These are phyloP conservation scores for Porogramme epimiltina DNA, from an alignment of 1,284 basidiomycete genomes.

Conservation along the genomic window DNA sequence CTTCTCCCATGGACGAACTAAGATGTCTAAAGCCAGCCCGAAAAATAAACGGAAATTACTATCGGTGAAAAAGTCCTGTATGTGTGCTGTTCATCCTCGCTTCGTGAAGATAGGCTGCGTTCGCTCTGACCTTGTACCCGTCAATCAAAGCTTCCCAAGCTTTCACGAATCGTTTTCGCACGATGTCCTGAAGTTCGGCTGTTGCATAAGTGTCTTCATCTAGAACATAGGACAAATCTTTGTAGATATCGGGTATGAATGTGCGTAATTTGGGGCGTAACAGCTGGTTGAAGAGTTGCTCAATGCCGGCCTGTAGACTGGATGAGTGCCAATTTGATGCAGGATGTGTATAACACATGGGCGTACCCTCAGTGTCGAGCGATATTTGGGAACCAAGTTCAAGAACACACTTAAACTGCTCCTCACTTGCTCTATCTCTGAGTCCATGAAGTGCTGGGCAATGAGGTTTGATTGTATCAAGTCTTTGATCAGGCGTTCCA, in stretches of 20 bases:
- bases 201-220: conserved; percentile 87
- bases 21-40: conserved; percentile 79
- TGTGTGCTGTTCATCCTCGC: not conserved
- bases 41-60: conserved; percentile 88
- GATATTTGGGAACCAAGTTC: conserved; percentile 62
- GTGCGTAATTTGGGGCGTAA: conserved; percentile 84
- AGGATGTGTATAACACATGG: not conserved
- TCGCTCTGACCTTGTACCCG: conserved; percentile 70
- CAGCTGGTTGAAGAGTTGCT: conserved; percentile 93
- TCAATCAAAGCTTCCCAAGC: conserved; percentile 85
- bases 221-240: conserved; percentile 84
- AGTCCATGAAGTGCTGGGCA: conserved; percentile 68
- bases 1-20: conserved; percentile 95
- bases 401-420: conserved; percentile 51
- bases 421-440: conserved; percentile 55
- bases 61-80: conserved; percentile 82
- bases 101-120: not conserved
- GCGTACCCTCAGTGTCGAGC: conserved; percentile 69
- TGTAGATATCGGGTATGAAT: conserved; percentile 86
- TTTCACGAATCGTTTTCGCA: conserved; percentile 87
- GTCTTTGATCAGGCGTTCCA: conserved; percentile 80
- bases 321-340: not conserved
- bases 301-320: conserved; percentile 71
- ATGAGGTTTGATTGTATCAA: conserved; percentile 58
- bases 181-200: conserved; percentile 84